These are phyloP conservation scores for Tuber magnatum DNA, from an alignment of 495 filamentous ascomycete species.

Conservation along the genomic window DNA sequence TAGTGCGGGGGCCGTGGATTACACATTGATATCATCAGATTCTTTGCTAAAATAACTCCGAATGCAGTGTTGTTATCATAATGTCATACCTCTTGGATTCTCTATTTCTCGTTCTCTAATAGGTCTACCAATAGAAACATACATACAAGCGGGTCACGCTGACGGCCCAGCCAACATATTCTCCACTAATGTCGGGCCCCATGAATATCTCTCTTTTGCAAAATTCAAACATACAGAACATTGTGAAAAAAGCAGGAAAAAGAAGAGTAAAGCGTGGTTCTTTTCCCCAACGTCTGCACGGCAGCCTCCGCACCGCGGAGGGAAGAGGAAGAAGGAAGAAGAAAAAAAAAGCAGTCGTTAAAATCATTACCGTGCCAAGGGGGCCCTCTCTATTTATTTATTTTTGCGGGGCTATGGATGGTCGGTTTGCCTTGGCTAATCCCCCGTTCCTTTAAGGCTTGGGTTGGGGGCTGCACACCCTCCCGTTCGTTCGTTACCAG, in stretches of 20 bases:
- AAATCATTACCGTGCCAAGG: conserved; percentile 3
- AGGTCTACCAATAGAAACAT: neutral
- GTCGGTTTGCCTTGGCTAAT: neutral
- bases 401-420: neutral
- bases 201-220: neutral
- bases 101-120: neutral
- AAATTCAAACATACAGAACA: neutral
- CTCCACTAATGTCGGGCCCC: neutral
- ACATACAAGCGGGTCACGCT: neutral
- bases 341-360: neutral
- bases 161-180: neutral
- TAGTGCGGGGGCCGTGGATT: neutral
- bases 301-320: neutral
- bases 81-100: neutral
- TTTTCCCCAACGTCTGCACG: neutral
- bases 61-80: neutral
- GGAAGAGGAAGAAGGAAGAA: neutral
- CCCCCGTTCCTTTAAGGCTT: neutral
- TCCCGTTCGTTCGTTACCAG: neutral
- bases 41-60: neutral
- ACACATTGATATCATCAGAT: neutral
- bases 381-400: neutral
- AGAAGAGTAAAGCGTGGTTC: neutral
- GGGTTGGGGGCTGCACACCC: neutral
- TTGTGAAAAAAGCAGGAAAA: neutral